Evolutionary conservation across 1,284 basidiomycete species (phyloP).

Genomic region (Trametes pubescens): DNA sequence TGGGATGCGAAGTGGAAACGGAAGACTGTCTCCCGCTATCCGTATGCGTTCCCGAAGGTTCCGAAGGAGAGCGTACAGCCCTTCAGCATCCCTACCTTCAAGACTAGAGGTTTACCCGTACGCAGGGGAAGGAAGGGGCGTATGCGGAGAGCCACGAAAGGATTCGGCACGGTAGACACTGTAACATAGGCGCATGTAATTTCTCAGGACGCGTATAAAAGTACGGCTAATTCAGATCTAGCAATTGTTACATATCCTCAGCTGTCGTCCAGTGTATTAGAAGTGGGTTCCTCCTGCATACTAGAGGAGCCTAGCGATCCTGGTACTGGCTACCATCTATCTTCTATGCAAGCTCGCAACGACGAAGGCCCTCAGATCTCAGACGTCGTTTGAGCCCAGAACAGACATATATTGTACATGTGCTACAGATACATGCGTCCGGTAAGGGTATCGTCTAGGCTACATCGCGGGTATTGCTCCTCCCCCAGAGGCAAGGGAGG

Average conservation of each 20-base stretch:
- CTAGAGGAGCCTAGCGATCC: background rate
- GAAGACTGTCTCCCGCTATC: conserved; percentile 33
- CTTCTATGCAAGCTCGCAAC: background rate
- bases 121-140: conserved; percentile 28
- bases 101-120: conserved; percentile 52
- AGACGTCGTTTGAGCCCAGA: too few species aligned
- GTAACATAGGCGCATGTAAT: conserved; percentile 16
- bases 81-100: conserved; percentile 43
- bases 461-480: conserved; percentile 21
- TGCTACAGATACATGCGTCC: conserved; percentile 24
- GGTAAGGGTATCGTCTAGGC: conserved; percentile 26
- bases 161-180: background rate
- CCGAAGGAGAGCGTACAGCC: conserved; percentile 35
- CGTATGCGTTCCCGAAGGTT: conserved; percentile 44
- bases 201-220: conserved; percentile 2
- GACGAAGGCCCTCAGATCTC: too few species aligned
- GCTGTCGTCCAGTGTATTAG: too few species aligned
- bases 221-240: conserved; percentile 4
- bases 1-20: conserved; percentile 14
- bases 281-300: background rate
- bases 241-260: too few species aligned
- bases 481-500: background rate
- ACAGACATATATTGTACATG: conserved; percentile 26
- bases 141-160: background rate
- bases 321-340: too few species aligned